Base-by-base conservation (phyloP, 805 yeast genomes). In the Groenewaldozyma salmanticensis region DNA sequence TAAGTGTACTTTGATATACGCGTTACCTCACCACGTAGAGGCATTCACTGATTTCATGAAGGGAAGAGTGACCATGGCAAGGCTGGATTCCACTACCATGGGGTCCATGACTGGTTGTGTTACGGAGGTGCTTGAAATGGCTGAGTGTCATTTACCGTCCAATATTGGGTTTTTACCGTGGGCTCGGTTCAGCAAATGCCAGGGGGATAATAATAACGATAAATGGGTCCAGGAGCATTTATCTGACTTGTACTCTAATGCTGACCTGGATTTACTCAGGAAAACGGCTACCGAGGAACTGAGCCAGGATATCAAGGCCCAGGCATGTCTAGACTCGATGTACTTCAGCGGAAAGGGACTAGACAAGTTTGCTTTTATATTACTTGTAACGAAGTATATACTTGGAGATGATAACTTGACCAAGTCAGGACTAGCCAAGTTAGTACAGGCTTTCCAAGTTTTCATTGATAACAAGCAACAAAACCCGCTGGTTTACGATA, bases 281-380 rank as follows among this genome's bases (percentile, higher is more conserved):
- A 21, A 27, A 21, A 72, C 72, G 1, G 80, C 83, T 2, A 52
- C 48, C 4, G 46, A 56, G 3, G 90, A 82, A 50, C 59, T 72
- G 5, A 53, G 67, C 24, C 74, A 67, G 40, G 84, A 79, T 45
- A 70, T 80, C 31, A 64, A 63, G 5, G 72, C 68, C 15, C 73
- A 71, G 58, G 70, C 80, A 9, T 65, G 79, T 51, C 65, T 79
- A 13, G 88, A 86, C 47, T 85, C 95, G 0, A 88, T 86, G 86
- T 90, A 90, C 62, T 78, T 83, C 22, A 72, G 94, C 2, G 97
- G 97, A 9, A 90, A 90, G 58, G 71, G 77, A 16, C 64, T 90
- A 35, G 95, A 87, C 50, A 90, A 88, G 62, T 92, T 82, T 62
- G 96, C 97, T 0, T 81, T 81, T 68, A 72, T 90, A 39, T 68